phyloP scores from a whole-genome alignment of 2,329 filamentous ascomycete species.

The Rachicladosporium sp. region DNA sequence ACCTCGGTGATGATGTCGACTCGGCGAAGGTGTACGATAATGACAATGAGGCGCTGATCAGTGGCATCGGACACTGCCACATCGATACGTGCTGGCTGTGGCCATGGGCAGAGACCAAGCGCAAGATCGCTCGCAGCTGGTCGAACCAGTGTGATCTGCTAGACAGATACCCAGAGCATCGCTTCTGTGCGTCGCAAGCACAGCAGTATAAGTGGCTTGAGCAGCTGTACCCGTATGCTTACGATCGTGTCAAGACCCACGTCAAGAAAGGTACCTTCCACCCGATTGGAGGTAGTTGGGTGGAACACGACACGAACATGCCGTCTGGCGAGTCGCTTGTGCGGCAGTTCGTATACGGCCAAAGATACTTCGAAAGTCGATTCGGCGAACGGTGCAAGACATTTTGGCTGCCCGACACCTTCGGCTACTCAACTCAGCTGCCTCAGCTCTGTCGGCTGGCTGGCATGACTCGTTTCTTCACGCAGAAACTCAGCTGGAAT shows the following conservation, averaged over 20 bases:
- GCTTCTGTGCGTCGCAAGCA: conserved; percentile 84
- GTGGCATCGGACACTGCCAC: conserved; percentile 88
- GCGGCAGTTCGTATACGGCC: conserved; percentile 88
- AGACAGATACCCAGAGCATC: conserved; percentile 86
- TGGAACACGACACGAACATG: conserved; percentile 97
- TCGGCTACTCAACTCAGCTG: conserved; percentile 90
- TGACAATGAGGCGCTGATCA: conserved; percentile 64
- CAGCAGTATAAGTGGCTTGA: conserved; percentile 99
- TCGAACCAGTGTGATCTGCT: conserved; percentile 92
- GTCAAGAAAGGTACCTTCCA: conserved; percentile 85
- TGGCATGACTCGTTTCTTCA: conserved; percentile 95
- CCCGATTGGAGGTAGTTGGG: conserved; percentile 94
- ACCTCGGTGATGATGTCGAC: conserved; percentile 70
- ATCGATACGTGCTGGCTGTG: conserved; percentile 98
- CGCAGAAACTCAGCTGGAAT: conserved; percentile 98
- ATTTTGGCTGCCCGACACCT: conserved; percentile 97
- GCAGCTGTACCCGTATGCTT: conserved; percentile 73
- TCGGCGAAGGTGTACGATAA: conserved; percentile 68
- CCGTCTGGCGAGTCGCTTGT: conserved; percentile 90
- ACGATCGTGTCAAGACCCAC: conserved; percentile 81
- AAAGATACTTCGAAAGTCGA: conserved; percentile 84
- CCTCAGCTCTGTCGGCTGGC: conserved; percentile 86
- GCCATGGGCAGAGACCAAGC: conserved; percentile 96
- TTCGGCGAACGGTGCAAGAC: conserved; percentile 82
- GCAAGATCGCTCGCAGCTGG: conserved; percentile 92